phyloP scores from a whole-genome alignment of 2,329 filamentous ascomycete species.

The Sclerotinia nivalis region DNA sequence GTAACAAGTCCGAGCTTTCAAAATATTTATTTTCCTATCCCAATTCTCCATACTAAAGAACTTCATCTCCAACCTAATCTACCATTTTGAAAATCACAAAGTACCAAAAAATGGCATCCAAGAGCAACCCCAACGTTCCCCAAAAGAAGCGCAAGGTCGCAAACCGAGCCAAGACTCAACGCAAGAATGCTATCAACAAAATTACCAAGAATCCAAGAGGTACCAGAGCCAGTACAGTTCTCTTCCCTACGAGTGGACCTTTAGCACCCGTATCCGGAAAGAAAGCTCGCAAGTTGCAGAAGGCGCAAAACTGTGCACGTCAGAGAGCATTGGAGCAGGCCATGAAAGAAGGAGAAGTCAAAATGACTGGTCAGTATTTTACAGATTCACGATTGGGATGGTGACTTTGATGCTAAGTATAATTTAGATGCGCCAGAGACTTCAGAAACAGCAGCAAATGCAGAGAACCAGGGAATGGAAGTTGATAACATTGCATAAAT shows the following conservation, averaged over 20 bases:
- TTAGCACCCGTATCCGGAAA: constrained; percentile 40
- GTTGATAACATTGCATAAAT: constrained; percentile 20
- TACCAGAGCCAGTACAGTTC: constrained; percentile 36
- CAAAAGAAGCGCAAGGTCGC: constrained; percentile 40
- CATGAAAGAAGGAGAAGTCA: constrained; percentile 39
- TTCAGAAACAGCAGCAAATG: constrained; percentile 1
- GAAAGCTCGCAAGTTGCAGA: constrained; percentile 42
- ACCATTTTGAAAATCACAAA: neutral
- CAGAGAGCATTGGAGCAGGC: constrained; percentile 40
- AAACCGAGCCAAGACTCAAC: constrained; percentile 39
- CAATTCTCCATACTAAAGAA: constrained; percentile 11
- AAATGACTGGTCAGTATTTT: constrained; percentile 40
- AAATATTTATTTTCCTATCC: constrained; percentile 22
- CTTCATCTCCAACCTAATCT: neutral
- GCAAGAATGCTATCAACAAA: constrained; percentile 35
- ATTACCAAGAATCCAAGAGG: constrained; percentile 41
- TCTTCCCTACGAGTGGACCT: constrained; percentile 40
- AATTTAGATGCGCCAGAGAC: constrained; percentile 22
- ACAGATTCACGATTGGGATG: neutral
- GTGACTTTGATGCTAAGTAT: neutral
- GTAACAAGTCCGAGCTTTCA: neutral
- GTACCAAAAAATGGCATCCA: constrained; percentile 39
- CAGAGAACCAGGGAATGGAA: constrained; percentile 15
- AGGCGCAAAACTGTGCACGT: constrained; percentile 39
- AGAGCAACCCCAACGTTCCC: constrained; percentile 42